Evolutionary conservation across 371 early-diverging fungal species (phyloP), one percentile per base, ranked within the genome.

Genomic region (Apophysomyces elegans): DNA sequence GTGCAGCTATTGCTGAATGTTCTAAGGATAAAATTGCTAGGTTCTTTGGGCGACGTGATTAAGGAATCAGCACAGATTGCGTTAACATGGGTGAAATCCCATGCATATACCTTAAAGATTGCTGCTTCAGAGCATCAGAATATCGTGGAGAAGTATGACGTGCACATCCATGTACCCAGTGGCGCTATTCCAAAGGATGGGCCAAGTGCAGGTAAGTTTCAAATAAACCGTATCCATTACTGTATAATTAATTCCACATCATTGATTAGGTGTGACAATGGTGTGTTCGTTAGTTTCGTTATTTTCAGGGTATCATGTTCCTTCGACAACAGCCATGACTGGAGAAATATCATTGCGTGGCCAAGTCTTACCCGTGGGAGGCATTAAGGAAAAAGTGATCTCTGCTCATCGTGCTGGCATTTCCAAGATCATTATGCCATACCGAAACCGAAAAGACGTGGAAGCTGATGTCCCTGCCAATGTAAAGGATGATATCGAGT

Each of bases 171-270:
- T 71, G 81, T 94, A 59, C 96, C 96, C 2, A 80, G 84, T 36
- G 96, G 95, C 4, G 90, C 92, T 12, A 85, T 85, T 1, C 90
- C 92, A 0, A 95, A 95, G 75, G 94, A 95, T 74, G 95, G 94
- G 0, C 95, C 95, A 6, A 83, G 79, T 7, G 86, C 85, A 7
- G 81, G 80, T 38, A 37, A 56, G 26, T 59, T 7, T 13, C 39
- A 50, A 12, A 45, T 13, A 58, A 44, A 39, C 5, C 37, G 32
- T 36, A 58, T 41, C 14, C 59, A 36, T n/a, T 70, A 65, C 32
- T 84, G 79, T 9, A 78, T 78, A 47, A 37, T n/a, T 7, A 58
- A 18, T 6, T 18, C 12, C 18, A 13, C 6, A 38, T 26, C 32
- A 7, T 64, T 41, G 16, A 35, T 36, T 39, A 74, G 76, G 80